Base-by-base conservation (phyloP, 2,329 filamentous ascomycete genomes). In the Blastomyces parvus region DNA sequence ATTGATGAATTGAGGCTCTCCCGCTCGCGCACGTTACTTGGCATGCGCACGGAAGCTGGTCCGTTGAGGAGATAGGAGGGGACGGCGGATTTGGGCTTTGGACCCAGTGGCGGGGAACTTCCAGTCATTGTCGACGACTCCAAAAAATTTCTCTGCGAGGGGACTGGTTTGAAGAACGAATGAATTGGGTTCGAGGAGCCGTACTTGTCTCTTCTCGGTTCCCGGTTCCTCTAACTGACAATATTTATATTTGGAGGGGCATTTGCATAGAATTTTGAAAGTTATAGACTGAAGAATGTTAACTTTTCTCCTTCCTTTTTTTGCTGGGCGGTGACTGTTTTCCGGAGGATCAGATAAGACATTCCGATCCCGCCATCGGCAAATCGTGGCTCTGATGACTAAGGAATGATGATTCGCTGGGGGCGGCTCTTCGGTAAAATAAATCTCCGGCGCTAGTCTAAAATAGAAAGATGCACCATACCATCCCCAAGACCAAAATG, bases 1-100 rank as follows among this genome's bases (percentile, higher is more conserved):
- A 87, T 87, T 30, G 84, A 83, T 22, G 83, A 79, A 68, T 81
- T 82, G 62, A 86, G 78, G 63, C 75, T 82, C 61, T 86, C 83
- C 40, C 83, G 77, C 69, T 86, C 84, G 67, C 80, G 77, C 53
- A 77, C 77, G 70, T 81, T 76, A 19, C 78, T 77, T 13, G 78
- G 75, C 22, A 78, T 74, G 57, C 82, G 77, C 42, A 84, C 78
- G 57, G 83, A 80, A 61, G 78, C 81, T 63, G 78, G 76, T 61
- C 82, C 83, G 71, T 86, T 85, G 59, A 82, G 69, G 64, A 86
- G 75, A 72, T 85, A 80, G 59, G 82, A 78, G 36, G 84, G 83
- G 38, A 86, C 75, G 13, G 82, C 81, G 52, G 81, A 79, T 67
- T 74, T 79, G 62, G 79, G 81, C 73, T 79, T 81, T 65, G 72